phyloP scores from a whole-genome alignment of 2,329 filamentous ascomycete genomes.

The Drechslerella coelobrocha region DNA sequence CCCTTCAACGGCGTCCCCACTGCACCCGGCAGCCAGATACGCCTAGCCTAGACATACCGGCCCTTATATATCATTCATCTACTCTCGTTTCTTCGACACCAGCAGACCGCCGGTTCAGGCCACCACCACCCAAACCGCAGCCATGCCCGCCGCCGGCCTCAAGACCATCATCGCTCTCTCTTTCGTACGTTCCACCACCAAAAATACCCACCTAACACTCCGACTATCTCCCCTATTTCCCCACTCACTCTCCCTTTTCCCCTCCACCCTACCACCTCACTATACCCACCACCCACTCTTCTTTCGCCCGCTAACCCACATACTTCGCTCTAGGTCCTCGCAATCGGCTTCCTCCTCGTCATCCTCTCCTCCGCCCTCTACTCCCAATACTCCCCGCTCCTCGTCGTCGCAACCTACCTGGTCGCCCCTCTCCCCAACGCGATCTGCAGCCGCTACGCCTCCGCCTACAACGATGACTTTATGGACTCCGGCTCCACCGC shows the following conservation, averaged over 20 bases:
- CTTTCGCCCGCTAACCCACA: background rate
- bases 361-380: slow-evolving; percentile 97
- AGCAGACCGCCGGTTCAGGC: slow-evolving; percentile 17
- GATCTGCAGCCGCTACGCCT: slow-evolving; percentile 86
- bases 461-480: slow-evolving; percentile 81
- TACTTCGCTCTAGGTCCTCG: slow-evolving; percentile 71
- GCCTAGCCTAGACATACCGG: background rate
- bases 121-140: slow-evolving; percentile 74
- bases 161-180: slow-evolving; percentile 99
- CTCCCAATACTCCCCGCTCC: slow-evolving; percentile 90
- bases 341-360: slow-evolving; percentile 97
- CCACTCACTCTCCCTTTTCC: slow-evolving; percentile 1
- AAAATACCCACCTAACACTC: no score
- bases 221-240: background rate
- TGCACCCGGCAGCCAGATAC: background rate
- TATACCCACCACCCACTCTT: background rate
- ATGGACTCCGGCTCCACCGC: slow-evolving; percentile 77
- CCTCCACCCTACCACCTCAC: slow-evolving; percentile 5
- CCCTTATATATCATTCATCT: background rate
- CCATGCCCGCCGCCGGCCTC: slow-evolving; percentile 68
- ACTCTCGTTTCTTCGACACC: slow-evolving; percentile 5
- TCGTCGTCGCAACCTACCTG: slow-evolving; percentile 95
- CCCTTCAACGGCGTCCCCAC: background rate
- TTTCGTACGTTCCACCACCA: slow-evolving; percentile 72
- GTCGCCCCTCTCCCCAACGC: slow-evolving; percentile 94